Base-by-base conservation (phyloP, 1,284 basidiomycete species). In the Kwoniella shivajii region DNA sequence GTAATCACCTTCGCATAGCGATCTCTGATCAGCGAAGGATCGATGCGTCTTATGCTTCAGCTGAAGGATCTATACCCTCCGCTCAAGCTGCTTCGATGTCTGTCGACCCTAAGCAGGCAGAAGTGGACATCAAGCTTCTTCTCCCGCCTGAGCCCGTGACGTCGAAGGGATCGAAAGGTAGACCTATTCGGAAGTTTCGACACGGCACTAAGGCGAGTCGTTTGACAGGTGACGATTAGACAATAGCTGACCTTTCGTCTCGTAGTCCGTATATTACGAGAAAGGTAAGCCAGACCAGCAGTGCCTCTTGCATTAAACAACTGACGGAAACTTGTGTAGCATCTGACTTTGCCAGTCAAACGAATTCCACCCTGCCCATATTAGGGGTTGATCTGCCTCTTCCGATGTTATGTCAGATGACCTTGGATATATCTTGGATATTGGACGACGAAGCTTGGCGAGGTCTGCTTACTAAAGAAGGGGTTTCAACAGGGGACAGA, bases 11-110 rank as follows among this genome's bases (percentile, higher is more conserved):
- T 13, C 66, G 72, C 7, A 55, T 61, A 29, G 68, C 65, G 3
- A 72, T 78, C 11, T 57, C 65, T n/a, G 75, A 78, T 30, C 78
- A 79, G 59, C 65, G 76, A 0, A 67, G 74, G 6, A 69, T 78
- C 30, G 78, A 79, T 55, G 67, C 70, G 0, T 63, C 63, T 0
- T 72, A 76, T 47, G 75, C 70, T 16, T 61, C 61, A 1, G 63
- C 60, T 4, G 73, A 73, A 45, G 68, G 64, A 4, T 63, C 68
- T 4, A 63, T 69, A 3, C 63, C 70, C 0, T 60, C 66, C 4
- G 56, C 61, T 22, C 63, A 70, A 54, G 66, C 65, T 16, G 63
- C 66, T 1, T 55, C 61, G 1, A 42, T 61, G 42, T 56, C 60
- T 4, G 61, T 63, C 13, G 63, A 61, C 27, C 54, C 64, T 1